Percentiles rank a stretch among this genome's conserved stretches.
phyloP scores from a whole-genome alignment of 768 basidiomycete genomes.

The Inosperma sp. region DNA sequence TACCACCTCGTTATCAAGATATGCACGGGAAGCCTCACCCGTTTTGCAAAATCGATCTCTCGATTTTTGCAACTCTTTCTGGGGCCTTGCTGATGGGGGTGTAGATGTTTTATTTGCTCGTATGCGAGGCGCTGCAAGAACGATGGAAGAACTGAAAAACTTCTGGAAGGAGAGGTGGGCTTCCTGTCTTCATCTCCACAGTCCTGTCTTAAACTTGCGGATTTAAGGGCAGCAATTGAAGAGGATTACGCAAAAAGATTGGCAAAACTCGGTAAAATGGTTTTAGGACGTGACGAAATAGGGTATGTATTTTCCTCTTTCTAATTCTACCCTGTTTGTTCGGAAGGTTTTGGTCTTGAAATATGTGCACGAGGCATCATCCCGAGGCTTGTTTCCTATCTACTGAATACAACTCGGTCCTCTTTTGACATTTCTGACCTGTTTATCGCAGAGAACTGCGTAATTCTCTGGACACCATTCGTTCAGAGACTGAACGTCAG shows the following conservation, averaged over 20 bases:
- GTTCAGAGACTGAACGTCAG: slow-evolving; percentile 81
- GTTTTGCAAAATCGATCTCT: slow-evolving; percentile 45
- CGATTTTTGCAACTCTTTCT: slow-evolving; percentile 97
- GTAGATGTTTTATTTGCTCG: slow-evolving; percentile 88
- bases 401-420: neutral
- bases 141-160: slow-evolving; percentile 79
- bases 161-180: slow-evolving; percentile 95
- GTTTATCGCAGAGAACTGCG: slow-evolving; percentile 63
- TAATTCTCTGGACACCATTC: slow-evolving; percentile 72
- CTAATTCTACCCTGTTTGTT: neutral
- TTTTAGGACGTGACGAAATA: slow-evolving; percentile 86
- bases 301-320: slow-evolving; percentile 54
- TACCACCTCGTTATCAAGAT: slow-evolving; percentile 73
- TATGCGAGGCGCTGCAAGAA: slow-evolving; percentile 80
- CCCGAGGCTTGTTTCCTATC: neutral
- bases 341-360: too few relatives aligned
- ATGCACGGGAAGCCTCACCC: slow-evolving; percentile 55
- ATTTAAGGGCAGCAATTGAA: slow-evolving; percentile 74
- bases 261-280: slow-evolving; percentile 66
- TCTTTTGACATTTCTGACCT: slow-evolving; percentile 16
- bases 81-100: slow-evolving; percentile 83
- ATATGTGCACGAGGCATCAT: neutral
- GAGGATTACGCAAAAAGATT: slow-evolving; percentile 93
- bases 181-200: neutral
- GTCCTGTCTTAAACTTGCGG: slow-evolving; percentile 8